phyloP scores from a whole-genome alignment of 1,284 basidiomycete species.

The Veloboletus limbatus region DNA sequence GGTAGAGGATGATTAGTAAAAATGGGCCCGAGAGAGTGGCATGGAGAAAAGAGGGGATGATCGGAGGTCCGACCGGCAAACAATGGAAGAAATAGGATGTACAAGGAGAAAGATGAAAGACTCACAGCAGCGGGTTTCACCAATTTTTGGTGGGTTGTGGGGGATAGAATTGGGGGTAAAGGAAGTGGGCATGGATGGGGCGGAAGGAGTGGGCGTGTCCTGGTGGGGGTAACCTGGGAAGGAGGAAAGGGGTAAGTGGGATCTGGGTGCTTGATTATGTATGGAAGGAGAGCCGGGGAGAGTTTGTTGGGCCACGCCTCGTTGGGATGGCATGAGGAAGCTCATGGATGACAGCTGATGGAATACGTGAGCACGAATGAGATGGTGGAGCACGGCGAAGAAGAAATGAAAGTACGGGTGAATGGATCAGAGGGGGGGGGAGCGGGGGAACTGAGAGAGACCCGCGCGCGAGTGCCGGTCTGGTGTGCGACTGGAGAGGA shows the following conservation, averaged over 20 bases:
- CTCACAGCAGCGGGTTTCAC: constrained; percentile 74
- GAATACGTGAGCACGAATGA: constrained; percentile 16
- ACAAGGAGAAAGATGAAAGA: constrained; percentile 18
- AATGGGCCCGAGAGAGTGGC: constrained; percentile 13
- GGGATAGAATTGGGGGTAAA: constrained; percentile 18
- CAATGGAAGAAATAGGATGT: constrained; percentile 11
- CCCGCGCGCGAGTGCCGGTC: constrained; percentile 1
- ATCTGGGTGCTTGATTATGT: constrained; percentile 36
- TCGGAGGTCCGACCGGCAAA: constrained; percentile 29
- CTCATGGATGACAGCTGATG: constrained; percentile 38
- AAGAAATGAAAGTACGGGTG: constrained; percentile 15
- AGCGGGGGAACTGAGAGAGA: constrained; percentile 1
- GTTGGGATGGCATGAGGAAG: constrained; percentile 41
- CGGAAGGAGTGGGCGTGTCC: constrained; percentile 22
- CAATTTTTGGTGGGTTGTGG: constrained; percentile 50
- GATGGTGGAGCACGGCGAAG: constrained; percentile 16
- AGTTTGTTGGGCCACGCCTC: constrained; percentile 35
- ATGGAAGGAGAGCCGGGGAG: constrained; percentile 21
- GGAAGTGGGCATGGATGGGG: constrained; percentile 19
- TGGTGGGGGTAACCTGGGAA: constrained; percentile 34
- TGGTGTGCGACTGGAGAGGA: not conserved
- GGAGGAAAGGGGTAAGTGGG: constrained; percentile 38
- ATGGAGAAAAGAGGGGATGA: constrained; percentile 24
- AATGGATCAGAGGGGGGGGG: constrained; percentile 15
- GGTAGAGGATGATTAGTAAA: constrained; percentile 14